Conservation (phyloP, 2,329 filamentous ascomycete species). For the Beauveria caledonica region DNA sequence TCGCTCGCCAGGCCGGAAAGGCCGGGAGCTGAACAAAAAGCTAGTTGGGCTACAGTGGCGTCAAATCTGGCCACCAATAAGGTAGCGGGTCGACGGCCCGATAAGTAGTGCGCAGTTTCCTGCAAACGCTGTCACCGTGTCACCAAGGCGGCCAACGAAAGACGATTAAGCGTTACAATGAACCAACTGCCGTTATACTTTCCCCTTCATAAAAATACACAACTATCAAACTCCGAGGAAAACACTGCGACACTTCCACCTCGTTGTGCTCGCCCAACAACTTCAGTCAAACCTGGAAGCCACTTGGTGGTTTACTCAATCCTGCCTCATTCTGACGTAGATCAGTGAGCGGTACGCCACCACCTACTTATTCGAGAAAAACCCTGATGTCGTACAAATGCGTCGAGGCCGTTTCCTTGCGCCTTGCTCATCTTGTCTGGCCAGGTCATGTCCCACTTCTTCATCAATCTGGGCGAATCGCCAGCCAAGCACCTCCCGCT, state of each 20-base stretch:
- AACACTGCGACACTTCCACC: not conserved
- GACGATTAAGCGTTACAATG: too few species aligned
- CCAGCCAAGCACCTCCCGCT: not conserved
- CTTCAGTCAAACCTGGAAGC: not conserved
- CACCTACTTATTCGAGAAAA: slow-evolving; percentile 2
- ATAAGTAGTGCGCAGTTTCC: too few species aligned
- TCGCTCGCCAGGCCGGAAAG: not conserved
- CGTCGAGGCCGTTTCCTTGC: not conserved
- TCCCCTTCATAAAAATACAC: too few species aligned
- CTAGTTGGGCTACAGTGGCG: not conserved
- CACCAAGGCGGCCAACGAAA: too few species aligned
- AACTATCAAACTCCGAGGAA: not conserved
- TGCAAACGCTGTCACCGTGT: too few species aligned
- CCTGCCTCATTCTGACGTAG: not conserved
- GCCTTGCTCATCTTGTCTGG: not conserved
- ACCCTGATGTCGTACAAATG: not conserved
- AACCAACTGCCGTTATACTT: too few species aligned
- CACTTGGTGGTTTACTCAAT: not conserved
- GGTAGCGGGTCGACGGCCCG: too few species aligned
- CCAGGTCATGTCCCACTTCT: not conserved
- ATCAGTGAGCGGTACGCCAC: slow-evolving; percentile 4
- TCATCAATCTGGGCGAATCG: not conserved
- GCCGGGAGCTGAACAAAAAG: not conserved
- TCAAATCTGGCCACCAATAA: too few species aligned
- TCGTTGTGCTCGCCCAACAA: slow-evolving; percentile 1